Conservation (phyloP, 202 grass and related monocot genomes). For the Hordeum pubiflorum region DNA sequence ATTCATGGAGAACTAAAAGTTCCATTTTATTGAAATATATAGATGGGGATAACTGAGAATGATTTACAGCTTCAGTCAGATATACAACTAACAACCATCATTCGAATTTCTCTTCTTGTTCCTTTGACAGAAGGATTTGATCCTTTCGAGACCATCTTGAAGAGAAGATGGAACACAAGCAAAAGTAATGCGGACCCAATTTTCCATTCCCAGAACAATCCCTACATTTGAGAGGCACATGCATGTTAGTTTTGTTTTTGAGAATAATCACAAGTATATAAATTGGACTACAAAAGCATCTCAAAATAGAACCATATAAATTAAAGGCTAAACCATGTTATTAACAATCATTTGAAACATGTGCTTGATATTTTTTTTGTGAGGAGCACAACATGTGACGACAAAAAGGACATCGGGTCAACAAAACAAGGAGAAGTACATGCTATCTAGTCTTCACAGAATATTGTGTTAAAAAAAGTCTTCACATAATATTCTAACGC, state of each 20-base stretch:
- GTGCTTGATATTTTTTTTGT: neutral
- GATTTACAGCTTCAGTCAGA: neutral
- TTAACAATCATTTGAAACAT: neutral
- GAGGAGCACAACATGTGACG: neutral
- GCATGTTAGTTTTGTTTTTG: neutral
- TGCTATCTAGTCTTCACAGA: neutral
- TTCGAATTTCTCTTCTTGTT: conserved; percentile 32
- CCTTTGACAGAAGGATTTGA: conserved; percentile 62
- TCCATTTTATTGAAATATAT: neutral
- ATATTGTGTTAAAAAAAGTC: neutral
- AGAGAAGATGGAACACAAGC: conserved; percentile 60
- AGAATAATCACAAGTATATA: neutral
- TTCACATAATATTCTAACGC: neutral
- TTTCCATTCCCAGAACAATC: conserved; percentile 51
- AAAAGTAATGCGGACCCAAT: conserved; percentile 71
- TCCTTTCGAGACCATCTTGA: conserved; percentile 47
- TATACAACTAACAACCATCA: conserved; percentile 4
- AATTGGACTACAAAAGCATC: neutral
- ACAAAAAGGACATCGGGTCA: neutral
- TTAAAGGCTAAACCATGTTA: too few relatives aligned
- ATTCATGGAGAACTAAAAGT: conserved; percentile 20
- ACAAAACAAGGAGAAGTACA: neutral
- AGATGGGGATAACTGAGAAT: neutral
- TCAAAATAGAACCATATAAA: neutral
- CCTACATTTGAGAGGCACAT: conserved; percentile 22